phyloP scores from a whole-genome alignment of 2,329 filamentous ascomycete genomes.

The Aspergillus sojae region DNA sequence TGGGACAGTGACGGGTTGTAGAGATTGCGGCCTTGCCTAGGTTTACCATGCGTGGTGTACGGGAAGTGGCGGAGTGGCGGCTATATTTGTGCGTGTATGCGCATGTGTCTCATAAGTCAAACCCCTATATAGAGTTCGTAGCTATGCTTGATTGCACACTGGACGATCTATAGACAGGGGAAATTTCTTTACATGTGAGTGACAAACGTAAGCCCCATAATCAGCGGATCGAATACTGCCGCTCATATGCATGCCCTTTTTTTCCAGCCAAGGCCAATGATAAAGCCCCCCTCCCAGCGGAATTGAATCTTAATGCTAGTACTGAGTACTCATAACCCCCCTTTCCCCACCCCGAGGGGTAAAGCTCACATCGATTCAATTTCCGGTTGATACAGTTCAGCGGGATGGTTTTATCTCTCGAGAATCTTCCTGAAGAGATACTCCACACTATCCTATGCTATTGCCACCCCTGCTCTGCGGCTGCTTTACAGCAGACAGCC shows the following conservation, averaged over 20 bases:
- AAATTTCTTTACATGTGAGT: not conserved
- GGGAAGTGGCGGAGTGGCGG: not conserved
- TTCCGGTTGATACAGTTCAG: slow-evolving; percentile 8
- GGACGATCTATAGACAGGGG: not conserved
- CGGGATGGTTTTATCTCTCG: slow-evolving; percentile 39
- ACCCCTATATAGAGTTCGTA: not conserved
- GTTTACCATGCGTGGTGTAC: not conserved
- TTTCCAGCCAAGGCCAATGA: not conserved
- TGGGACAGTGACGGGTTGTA: not conserved
- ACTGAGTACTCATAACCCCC: not conserved
- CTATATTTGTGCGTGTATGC: not conserved
- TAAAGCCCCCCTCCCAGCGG: not conserved
- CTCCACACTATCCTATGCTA: slow-evolving; percentile 75
- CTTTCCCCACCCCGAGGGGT: not conserved
- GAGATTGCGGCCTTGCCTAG: not conserved
- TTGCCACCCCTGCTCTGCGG: slow-evolving; percentile 54
- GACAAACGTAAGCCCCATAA: not conserved
- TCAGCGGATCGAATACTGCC: not conserved
- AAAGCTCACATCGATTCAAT: not conserved
- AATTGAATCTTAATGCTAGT: not conserved
- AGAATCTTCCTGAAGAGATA: slow-evolving; percentile 76
- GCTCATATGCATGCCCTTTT: too few species aligned
- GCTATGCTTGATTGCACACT: not conserved
- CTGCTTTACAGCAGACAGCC: slow-evolving; percentile 62
- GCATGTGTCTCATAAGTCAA: too few species aligned